phyloP scores from a whole-genome alignment of 2,329 filamentous ascomycete genomes.

The Leptographium flavum region DNA sequence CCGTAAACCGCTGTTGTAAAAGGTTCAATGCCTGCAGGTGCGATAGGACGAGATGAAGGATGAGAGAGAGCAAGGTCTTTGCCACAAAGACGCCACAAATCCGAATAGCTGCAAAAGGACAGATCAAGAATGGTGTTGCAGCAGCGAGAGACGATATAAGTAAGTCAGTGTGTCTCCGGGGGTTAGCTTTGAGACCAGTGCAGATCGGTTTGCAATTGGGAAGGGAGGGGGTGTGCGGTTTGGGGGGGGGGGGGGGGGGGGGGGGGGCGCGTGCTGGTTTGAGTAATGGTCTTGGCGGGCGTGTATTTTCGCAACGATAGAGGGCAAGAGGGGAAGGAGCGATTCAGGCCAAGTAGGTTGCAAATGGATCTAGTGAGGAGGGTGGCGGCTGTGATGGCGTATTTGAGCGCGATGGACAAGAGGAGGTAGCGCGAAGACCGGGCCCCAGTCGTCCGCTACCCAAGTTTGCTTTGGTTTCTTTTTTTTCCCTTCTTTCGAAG shows the following conservation, averaged over 20 bases:
- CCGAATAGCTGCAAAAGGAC: neutral
- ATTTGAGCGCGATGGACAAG: conserved; percentile 21
- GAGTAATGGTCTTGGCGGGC: conserved; percentile 1
- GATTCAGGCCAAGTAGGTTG: neutral
- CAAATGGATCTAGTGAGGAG: conserved; percentile 1
- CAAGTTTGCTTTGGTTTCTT: neutral
- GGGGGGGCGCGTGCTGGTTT: neutral
- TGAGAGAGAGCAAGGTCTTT: neutral
- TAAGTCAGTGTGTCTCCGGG: conserved; percentile 16
- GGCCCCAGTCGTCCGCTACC: conserved; percentile 9
- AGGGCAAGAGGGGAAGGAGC: neutral
- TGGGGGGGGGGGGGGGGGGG: neutral
- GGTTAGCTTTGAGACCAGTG: conserved; percentile 17
- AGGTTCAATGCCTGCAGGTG: neutral
- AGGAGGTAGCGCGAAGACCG: conserved; percentile 15
- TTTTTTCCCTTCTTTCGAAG: conserved; percentile 6
- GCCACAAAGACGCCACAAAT: conserved; percentile 1
- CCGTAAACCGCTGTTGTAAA: too few species aligned
- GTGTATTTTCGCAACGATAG: neutral
- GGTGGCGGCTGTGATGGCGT: conserved; percentile 21
- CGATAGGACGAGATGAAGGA: neutral
- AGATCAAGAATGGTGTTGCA: conserved; percentile 4
- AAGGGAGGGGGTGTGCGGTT: neutral
- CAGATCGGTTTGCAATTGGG: conserved; percentile 5
- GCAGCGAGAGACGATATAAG: conserved; percentile 5